Evolutionary conservation across 2,329 filamentous ascomycete genomes (phyloP).

Genomic region (Curvularia lunata): DNA sequence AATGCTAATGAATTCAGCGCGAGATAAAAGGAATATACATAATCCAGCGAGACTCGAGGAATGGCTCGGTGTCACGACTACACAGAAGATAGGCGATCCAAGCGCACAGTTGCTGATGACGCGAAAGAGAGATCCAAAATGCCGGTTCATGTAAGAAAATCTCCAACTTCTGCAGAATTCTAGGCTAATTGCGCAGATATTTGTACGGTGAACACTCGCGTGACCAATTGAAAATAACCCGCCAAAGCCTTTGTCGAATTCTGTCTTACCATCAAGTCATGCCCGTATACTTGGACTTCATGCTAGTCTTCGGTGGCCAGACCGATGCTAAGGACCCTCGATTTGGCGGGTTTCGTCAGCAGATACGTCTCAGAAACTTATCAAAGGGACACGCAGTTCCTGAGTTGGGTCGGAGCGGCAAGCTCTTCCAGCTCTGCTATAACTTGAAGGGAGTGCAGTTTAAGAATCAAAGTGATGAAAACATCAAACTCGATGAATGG

Average conservation of each 20-base stretch:
- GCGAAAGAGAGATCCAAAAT: constrained; percentile 29
- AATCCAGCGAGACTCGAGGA: constrained; percentile 13
- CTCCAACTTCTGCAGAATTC: background rate
- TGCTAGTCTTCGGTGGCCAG: constrained; percentile 48
- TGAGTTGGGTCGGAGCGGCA: constrained; percentile 43
- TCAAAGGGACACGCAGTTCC: constrained; percentile 19
- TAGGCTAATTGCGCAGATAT: constrained; percentile 19
- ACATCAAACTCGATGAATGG: constrained; percentile 34
- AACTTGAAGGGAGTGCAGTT: constrained; percentile 41
- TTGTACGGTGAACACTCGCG: constrained; percentile 24
- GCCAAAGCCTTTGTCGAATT: constrained; percentile 22
- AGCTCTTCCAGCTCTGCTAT: constrained; percentile 48
- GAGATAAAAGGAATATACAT: constrained; percentile 20
- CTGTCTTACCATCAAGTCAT: constrained; percentile 50
- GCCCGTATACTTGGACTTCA: constrained; percentile 51
- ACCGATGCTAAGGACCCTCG: constrained; percentile 38
- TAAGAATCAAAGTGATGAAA: constrained; percentile 15
- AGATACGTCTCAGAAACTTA: constrained; percentile 32
- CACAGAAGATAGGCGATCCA: constrained; percentile 1
- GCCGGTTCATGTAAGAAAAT: constrained; percentile 29
- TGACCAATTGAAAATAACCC: constrained; percentile 26
- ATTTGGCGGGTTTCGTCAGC: constrained; percentile 49
- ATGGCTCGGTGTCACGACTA: constrained; percentile 17
- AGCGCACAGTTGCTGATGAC: constrained; percentile 1
- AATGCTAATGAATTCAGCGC: constrained; percentile 1